Conservation (phyloP, 768 basidiomycete genomes). For the Termitomyces sp. region DNA sequence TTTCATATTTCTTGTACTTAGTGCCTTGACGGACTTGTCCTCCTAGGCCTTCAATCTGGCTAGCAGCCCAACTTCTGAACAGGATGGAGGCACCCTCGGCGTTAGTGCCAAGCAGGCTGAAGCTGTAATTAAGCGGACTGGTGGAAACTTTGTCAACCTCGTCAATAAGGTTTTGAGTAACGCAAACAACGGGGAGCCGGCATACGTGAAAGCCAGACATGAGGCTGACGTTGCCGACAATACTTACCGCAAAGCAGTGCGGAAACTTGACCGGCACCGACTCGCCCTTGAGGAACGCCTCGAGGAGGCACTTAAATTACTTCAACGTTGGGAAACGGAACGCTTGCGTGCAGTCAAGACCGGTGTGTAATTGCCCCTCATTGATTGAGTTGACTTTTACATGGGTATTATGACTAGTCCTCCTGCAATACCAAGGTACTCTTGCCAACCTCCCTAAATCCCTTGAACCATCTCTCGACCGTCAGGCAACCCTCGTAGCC, state of each 20-base stretch:
- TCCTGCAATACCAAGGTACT: constrained; percentile 85
- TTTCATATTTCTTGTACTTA: neutral
- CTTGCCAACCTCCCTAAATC: constrained; percentile 66
- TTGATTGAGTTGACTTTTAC: neutral
- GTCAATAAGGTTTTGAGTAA: constrained; percentile 68
- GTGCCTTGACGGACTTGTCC: neutral
- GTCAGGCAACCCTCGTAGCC: constrained; percentile 70
- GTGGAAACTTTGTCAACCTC: constrained; percentile 54
- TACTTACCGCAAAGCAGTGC: constrained; percentile 72
- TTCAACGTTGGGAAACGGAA: constrained; percentile 86
- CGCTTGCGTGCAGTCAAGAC: constrained; percentile 81
- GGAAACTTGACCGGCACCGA: constrained; percentile 80
- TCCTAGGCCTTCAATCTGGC: constrained; percentile 57
- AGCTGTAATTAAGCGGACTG: constrained; percentile 63
- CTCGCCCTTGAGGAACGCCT: constrained; percentile 81
- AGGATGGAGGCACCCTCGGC: constrained; percentile 16
- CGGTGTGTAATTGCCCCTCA: constrained; percentile 40
- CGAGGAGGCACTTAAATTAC: constrained; percentile 72
- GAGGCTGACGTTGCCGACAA: constrained; percentile 83
- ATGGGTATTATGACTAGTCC: constrained; percentile 36
- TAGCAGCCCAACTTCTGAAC: constrained; percentile 23
- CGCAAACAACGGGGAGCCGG: constrained; percentile 50
- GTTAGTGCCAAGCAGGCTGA: constrained; percentile 32
- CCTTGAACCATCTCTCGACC: constrained; percentile 58
- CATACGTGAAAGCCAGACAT: constrained; percentile 61